Evolutionary conservation across 139 green algal species (phyloP).

Genomic region (Microglena sp.): DNA sequence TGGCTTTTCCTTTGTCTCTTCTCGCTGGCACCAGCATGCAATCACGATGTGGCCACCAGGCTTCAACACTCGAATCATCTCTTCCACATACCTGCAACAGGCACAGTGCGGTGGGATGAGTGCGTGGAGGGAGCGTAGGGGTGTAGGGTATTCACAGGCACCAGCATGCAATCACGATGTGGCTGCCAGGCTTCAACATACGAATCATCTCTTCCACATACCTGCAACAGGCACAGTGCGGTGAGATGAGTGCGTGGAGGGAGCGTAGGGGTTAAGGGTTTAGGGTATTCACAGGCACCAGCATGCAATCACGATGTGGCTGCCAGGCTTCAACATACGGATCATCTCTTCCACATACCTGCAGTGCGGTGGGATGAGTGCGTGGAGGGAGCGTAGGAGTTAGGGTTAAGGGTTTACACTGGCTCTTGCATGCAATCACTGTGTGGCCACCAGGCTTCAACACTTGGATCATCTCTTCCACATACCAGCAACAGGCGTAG

Average conservation of each 20-base stretch:
- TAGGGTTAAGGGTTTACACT: neutral
- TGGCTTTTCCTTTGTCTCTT: conserved; percentile 44
- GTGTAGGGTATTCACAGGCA: neutral
- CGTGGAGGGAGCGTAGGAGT: too few relatives aligned
- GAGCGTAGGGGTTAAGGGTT: too few relatives aligned
- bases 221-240: too few relatives aligned
- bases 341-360: conserved; percentile 35
- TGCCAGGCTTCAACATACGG: conserved; percentile 83
- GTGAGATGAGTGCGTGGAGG: too few relatives aligned
- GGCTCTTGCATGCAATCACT: conserved; percentile 49
- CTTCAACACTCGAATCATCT: conserved; percentile 78
- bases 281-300: conserved; percentile 93
- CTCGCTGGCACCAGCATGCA: conserved; percentile 87
- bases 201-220: conserved; percentile 89
- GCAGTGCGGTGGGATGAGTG: too few relatives aligned
- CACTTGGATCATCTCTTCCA: conserved; percentile 85
- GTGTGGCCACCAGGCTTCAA: conserved; percentile 78
- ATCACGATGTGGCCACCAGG: conserved; percentile 77
- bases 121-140: too few relatives aligned
- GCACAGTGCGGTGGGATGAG: too few relatives aligned
- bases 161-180: conserved; percentile 56
- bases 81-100: neutral
- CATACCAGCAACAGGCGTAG: too few relatives aligned
- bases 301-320: conserved; percentile 71
- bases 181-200: conserved; percentile 82